Evolutionary conservation across 805 yeast genomes (phyloP).

Genomic region (Saccharomycopsis fodiens): DNA sequence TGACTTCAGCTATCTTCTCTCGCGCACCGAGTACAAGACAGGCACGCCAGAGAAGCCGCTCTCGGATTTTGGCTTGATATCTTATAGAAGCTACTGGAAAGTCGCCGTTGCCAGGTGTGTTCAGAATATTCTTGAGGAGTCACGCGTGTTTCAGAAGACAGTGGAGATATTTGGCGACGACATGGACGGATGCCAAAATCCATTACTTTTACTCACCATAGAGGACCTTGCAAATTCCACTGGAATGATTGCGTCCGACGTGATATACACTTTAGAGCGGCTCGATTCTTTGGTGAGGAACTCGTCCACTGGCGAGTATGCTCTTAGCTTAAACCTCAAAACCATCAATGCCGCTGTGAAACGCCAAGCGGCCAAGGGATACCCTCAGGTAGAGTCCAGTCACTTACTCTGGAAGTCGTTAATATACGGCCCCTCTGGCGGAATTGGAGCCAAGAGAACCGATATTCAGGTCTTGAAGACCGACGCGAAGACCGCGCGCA

Average conservation of each 20-base stretch:
- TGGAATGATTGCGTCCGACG: constrained; percentile 84
- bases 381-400: constrained; percentile 42
- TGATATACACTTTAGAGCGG: constrained; percentile 78
- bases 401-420: constrained; percentile 73
- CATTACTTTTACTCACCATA: constrained; percentile 37
- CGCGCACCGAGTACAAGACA: constrained; percentile 63
- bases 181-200: constrained; percentile 13
- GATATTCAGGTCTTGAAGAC: constrained; percentile 21
- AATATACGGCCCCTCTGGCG: constrained; percentile 81
- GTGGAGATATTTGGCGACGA: constrained; percentile 1
- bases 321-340: constrained; percentile 42
- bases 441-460: constrained; percentile 49
- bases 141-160: constrained; percentile 9
- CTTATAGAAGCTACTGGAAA: constrained; percentile 87
- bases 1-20: constrained; percentile 78
- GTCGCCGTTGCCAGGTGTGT: constrained; percentile 49
- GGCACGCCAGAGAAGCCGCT: constrained; percentile 97
- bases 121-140: constrained; percentile 17
- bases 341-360: constrained; percentile 35
- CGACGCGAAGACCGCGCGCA: constrained; percentile 1
- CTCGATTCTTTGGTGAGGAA: constrained; percentile 51
- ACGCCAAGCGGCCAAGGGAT: constrained; percentile 48
- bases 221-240: constrained; percentile 58
- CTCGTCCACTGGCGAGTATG: constrained; percentile 39
- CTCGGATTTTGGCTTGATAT: constrained; percentile 74